These are phyloP conservation scores for Petunia secreta DNA, from an alignment of 257 asterid genomes.

Conservation along the genomic window DNA sequence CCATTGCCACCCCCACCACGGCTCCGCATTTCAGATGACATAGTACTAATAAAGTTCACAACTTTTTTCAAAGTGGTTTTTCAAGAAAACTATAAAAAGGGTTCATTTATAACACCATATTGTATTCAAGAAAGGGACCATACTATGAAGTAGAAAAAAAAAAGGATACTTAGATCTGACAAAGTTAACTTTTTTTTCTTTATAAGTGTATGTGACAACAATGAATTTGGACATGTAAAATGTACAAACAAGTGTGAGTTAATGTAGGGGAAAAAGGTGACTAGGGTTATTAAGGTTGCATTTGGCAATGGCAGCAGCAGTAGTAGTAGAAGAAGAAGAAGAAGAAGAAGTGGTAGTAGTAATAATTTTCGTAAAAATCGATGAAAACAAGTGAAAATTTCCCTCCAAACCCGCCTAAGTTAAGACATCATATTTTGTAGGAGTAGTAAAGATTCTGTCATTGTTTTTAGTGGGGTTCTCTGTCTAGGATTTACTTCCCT, in stretches of 20 bases:
- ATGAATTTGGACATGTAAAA: conserved; percentile 21
- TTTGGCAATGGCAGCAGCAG: conserved; percentile 23
- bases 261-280: conserved; percentile 15
- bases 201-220: neutral
- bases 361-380: neutral
- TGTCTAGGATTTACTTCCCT: conserved; percentile 17
- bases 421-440: neutral
- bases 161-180: conserved; percentile 27
- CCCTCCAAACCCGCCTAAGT: conserved; percentile 30
- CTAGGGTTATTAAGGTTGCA: conserved; percentile 14
- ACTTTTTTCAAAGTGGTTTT: neutral
- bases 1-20: conserved; percentile 38
- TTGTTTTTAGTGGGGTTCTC: conserved; percentile 12
- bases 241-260: conserved; percentile 24
- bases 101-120: conserved; percentile 33
- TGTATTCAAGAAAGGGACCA: conserved; percentile 26
- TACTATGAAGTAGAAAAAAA: conserved; percentile 18
- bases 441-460: conserved; percentile 23
- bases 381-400: conserved; percentile 21
- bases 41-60: neutral
- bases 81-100: neutral
- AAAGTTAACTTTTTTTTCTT: neutral
- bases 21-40: conserved; percentile 42
- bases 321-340: neutral
- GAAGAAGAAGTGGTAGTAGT: neutral